Evolutionary conservation across 208 protist genomes (phyloP).

Genomic region (Trypanosoma congolense): DNA sequence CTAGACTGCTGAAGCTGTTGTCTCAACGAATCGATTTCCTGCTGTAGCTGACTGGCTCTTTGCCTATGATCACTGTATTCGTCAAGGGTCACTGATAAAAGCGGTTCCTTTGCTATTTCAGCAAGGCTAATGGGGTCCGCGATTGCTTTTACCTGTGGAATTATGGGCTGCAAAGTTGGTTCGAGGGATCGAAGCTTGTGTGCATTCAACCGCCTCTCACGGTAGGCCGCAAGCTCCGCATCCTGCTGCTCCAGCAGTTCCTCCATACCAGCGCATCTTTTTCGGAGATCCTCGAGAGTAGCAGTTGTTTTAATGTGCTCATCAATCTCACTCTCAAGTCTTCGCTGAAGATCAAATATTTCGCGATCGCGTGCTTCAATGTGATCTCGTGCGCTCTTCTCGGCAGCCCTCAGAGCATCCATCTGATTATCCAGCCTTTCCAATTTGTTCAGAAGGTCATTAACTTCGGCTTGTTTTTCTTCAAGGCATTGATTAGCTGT

Average conservation of each 20-base stretch:
- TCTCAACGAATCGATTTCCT: slow-evolving; percentile 20
- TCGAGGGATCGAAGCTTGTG: slow-evolving; percentile 19
- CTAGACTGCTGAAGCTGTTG: slow-evolving; percentile 21
- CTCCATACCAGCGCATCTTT: background rate
- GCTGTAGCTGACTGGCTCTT: slow-evolving; percentile 16
- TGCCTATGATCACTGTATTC: slow-evolving; percentile 22
- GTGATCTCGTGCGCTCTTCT: slow-evolving; percentile 14
- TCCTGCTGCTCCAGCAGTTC: slow-evolving; percentile 1
- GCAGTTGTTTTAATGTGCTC: slow-evolving; percentile 10
- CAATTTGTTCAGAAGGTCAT: slow-evolving; percentile 10
- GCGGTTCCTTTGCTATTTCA: slow-evolving; percentile 14
- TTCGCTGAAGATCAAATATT: slow-evolving; percentile 15
- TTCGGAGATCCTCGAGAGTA: slow-evolving; percentile 4
- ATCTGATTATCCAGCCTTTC: slow-evolving; percentile 7
- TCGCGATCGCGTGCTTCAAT: slow-evolving; percentile 24
- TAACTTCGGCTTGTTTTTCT: slow-evolving; percentile 10
- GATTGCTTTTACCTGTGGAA: background rate
- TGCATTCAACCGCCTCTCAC: slow-evolving; percentile 19
- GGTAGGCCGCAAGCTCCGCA: slow-evolving; percentile 21
- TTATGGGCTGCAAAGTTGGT: slow-evolving; percentile 19
- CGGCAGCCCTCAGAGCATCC: slow-evolving; percentile 8
- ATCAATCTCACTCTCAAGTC: slow-evolving; percentile 8
- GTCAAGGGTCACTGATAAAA: slow-evolving; percentile 26
- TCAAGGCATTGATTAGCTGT: background rate
- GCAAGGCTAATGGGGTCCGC: slow-evolving; percentile 4